Percentiles rank a stretch among this genome's conserved stretches.
These are phyloP conservation scores for Trichothecium sympodiale DNA, from an alignment of 2,329 filamentous ascomycete genomes.

Conservation along the genomic window DNA sequence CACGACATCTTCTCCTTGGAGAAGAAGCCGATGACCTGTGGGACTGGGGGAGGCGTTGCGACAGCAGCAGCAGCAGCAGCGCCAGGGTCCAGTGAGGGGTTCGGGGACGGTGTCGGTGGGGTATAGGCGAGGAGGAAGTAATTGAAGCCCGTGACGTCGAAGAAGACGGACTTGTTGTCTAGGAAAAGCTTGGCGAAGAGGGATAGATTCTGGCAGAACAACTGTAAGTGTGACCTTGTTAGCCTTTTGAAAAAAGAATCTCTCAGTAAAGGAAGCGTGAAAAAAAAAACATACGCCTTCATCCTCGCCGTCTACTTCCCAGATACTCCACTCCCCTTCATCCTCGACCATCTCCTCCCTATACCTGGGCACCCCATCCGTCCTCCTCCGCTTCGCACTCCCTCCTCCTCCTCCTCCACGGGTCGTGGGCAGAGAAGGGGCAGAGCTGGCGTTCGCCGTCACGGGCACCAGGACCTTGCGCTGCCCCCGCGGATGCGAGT, in stretches of 20 bases:
- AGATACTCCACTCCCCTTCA: slow-evolving; percentile 72
- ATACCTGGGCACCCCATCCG: slow-evolving; percentile 23
- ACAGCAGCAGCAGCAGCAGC: slow-evolving; percentile 1
- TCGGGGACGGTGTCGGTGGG: slow-evolving; percentile 23
- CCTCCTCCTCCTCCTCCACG: slow-evolving; percentile 3
- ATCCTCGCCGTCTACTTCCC: slow-evolving; percentile 84
- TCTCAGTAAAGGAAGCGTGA: no score
- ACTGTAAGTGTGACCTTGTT: slow-evolving; percentile 24
- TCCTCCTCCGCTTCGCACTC: slow-evolving; percentile 25
- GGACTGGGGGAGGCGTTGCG: slow-evolving; percentile 20
- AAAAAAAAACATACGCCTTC: slow-evolving; percentile 48
- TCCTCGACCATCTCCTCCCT: slow-evolving; percentile 36
- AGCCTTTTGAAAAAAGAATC: slow-evolving; percentile 1
- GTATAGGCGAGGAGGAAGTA: slow-evolving; percentile 86
- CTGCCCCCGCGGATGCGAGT: slow-evolving; percentile 45
- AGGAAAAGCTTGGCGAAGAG: slow-evolving; percentile 96
- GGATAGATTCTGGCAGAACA: slow-evolving; percentile 91
- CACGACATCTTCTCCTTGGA: slow-evolving; percentile 98
- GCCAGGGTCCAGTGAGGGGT: slow-evolving; percentile 6
- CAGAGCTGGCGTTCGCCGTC: slow-evolving; percentile 5
- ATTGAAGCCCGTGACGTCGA: slow-evolving; percentile 87
- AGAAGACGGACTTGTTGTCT: slow-evolving; percentile 97
- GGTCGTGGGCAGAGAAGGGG: no score
- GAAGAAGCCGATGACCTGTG: slow-evolving; percentile 80
- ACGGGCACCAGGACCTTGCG: slow-evolving; percentile 27